Conservation (phyloP, 371 early-diverging fungal species). For the Rhizomucor miehei region DNA sequence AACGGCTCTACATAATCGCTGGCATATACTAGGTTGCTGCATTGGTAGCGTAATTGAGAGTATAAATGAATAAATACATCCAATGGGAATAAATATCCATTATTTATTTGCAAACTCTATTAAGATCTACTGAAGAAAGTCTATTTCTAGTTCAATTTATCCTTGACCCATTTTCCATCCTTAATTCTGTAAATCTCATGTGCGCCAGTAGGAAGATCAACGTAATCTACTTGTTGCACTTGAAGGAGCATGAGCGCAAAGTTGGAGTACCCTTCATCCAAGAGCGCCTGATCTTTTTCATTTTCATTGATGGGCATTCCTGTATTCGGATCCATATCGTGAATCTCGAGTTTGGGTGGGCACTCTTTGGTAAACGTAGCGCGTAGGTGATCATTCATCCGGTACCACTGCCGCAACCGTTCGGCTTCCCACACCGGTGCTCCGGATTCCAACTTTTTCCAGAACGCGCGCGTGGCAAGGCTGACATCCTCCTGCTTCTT, state of each 20-base stretch:
- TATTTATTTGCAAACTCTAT: too few relatives aligned
- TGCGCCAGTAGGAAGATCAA: conserved; percentile 9
- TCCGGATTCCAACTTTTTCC: background rate
- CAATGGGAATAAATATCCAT: too few relatives aligned
- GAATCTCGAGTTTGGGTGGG: conserved; percentile 8
- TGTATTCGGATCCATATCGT: conserved; percentile 8
- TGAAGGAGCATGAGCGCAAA: conserved; percentile 28
- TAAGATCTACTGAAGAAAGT: too few relatives aligned
- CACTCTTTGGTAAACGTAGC: conserved; percentile 14
- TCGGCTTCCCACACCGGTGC: conserved; percentile 37
- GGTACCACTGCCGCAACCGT: conserved; percentile 22
- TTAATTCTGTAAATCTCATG: background rate
- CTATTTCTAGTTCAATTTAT: too few relatives aligned
- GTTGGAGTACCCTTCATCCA: conserved; percentile 26
- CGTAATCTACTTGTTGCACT: conserved; percentile 25
- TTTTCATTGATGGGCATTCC: conserved; percentile 15
- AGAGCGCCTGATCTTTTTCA: conserved; percentile 9
- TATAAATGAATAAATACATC: too few relatives aligned
- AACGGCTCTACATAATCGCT: too few relatives aligned
- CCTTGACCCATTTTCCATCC: too few relatives aligned
- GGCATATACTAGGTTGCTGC: too few relatives aligned
- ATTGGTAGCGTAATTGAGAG: too few relatives aligned
- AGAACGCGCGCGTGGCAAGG: conserved; percentile 8
- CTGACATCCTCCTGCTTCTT: background rate
- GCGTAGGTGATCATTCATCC: conserved; percentile 23